Base-by-base conservation (phyloP, 2,329 filamentous ascomycete genomes). In the Moelleriella libera region DNA sequence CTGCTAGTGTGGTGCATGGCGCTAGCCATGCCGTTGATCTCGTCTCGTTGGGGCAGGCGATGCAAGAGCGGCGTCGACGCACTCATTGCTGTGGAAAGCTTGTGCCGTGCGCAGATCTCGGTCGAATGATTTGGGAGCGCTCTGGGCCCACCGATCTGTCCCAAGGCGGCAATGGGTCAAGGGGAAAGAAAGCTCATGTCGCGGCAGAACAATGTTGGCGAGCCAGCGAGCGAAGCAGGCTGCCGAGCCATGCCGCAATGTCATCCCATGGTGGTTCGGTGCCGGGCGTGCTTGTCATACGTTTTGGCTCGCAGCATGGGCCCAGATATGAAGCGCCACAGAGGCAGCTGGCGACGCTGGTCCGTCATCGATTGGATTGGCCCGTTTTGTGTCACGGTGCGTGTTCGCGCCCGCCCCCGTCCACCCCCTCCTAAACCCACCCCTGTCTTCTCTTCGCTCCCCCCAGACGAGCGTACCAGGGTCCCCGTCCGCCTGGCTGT, bases 101-200 rank as follows among this genome's bases (percentile, higher is more conserved):
- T 42, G 7, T 8, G 41, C 8, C 12, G 41, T 14, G n/a, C n/a
- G 32, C 14, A 39, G 46, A 47, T 47, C 31, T 44, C 40, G 11
- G 44, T 45, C 32, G 31, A 28, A 45, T 21, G 31, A 34, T 10
- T 39, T n/a, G 12, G 11, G 39, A n/a, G 5, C 37, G 32, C 44
- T 8, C 37, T 29, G n/a, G 12, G 14, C 45, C 47, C 47, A 50
- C 45, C 47, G 49, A 50, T 50, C 45, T 47, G 37, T 32, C 44
- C 49, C 45, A 12, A 37, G 8, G 34, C 12, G 8, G 34, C 34
- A 37, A 12, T 12, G 8, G 34, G 34, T 37, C 12, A 37, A 37
- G 12, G 34, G 34, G 34, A 12, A 12, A 12, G 4, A 37, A 37
- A 37, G 34, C 34, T 37, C 5, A 12, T 37, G 34, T 37, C 12